These are phyloP conservation scores for Fusarium sp. DNA, from an alignment of 2,329 filamentous ascomycete genomes.

Conservation along the genomic window DNA sequence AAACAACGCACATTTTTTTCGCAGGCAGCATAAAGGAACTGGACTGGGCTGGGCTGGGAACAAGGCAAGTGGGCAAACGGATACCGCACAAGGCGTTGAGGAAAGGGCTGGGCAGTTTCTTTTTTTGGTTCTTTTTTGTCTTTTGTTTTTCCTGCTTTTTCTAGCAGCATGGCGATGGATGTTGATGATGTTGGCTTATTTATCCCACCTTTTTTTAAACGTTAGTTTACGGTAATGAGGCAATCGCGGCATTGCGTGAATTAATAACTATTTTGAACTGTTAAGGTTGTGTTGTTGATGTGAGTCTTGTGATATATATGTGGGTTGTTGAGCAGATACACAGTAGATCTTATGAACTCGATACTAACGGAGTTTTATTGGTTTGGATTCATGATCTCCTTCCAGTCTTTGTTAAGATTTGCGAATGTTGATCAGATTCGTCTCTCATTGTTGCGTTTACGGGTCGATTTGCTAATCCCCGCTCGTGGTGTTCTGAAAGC, in stretches of 20 bases:
- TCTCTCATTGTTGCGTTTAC: too few species aligned
- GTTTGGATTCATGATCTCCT: too few species aligned
- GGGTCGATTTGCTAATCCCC: too few species aligned
- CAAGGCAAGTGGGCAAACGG: constrained; percentile 31
- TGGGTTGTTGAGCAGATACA: too few species aligned
- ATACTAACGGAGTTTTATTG: too few species aligned
- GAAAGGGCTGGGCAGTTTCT: constrained; percentile 43
- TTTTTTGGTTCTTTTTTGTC: constrained; percentile 29
- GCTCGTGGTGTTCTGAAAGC: too few species aligned
- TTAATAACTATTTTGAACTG: constrained; percentile 11
- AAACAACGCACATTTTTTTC: constrained; percentile 32
- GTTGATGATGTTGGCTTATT: constrained; percentile 44
- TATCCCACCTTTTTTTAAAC: constrained; percentile 25
- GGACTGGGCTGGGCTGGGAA: constrained; percentile 38
- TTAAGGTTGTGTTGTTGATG: too few species aligned
- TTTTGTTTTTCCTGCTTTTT: not conserved
- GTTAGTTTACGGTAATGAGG: constrained; percentile 24
- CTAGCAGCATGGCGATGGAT: constrained; percentile 50
- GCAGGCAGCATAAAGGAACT: constrained; percentile 39
- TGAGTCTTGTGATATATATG: not conserved
- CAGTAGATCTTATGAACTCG: not conserved
- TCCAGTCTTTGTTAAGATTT: too few species aligned
- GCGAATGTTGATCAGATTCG: too few species aligned
- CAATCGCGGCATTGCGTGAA: constrained; percentile 12
- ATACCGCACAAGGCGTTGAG: constrained; percentile 49